Evolutionary conservation across 2,329 filamentous ascomycete species (phyloP), one percentile per base, ranked within the genome.

Genomic region (Penicillium glabrum): DNA sequence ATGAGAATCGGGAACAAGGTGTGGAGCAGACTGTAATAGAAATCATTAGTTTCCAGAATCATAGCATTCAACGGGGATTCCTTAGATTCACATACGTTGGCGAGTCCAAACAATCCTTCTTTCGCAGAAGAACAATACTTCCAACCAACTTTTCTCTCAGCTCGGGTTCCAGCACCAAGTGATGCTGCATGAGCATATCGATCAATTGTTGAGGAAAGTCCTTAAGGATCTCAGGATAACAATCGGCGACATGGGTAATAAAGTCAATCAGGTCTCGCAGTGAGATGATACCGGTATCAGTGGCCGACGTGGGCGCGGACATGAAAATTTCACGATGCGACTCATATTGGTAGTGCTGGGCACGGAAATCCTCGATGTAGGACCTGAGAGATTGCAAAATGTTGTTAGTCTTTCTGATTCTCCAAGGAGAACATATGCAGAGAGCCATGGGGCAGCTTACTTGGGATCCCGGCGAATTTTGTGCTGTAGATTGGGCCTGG

Each of bases 1-100:
- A 96, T 88, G 35, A 99, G 85, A 65, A 99, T 90, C 0, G 93
- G 93, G 75, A 98, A 97, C n/a, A 98, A 82, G 0, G 91, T 93
- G 58, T 95, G 93, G 46, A 98, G 83, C 2, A 98, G 83, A 10
- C 80, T 75, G 54, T 16, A 49, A 35, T 9, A 24, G 13, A 23
- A 47, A 27, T 23, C 5, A 19, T 37, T 35, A 45, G 19, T 26
- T 9, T 45, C 37, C 7, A 21, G 27, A 29, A 21, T 48, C 16
- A 23, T 14, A 16, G 19, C 14, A 3, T n/a, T 13, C 21, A 21
- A 35, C 46, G 10, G 6, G 16, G 33, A 19, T 37, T 23, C 23
- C 3, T 10, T 8, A 7, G 6, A 14, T 16, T 24, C 6, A 9
- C 76, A 59, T 75, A 82, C 72, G 83, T 86, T 45, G 87, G 83